A percentile compares a stretch with the other conserved stretches of the same genome.
Conservation (phyloP, 768 basidiomycete genomes). For the Kwoniella pini region DNA sequence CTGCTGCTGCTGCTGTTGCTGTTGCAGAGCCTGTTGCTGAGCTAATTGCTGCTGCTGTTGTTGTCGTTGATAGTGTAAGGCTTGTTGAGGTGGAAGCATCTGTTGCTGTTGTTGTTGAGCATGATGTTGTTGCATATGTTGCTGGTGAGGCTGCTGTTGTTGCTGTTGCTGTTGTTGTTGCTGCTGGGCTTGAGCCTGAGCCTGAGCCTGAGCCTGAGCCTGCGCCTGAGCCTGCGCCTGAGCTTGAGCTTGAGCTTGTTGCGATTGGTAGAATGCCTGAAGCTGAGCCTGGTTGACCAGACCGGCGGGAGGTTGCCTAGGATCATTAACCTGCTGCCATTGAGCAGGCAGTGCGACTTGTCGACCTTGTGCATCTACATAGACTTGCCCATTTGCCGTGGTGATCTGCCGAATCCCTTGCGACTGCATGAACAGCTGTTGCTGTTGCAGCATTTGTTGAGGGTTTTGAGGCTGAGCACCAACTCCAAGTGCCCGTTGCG, state of each 20-base stretch:
- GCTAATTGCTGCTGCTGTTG: constrained; percentile 11
- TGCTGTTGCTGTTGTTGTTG: constrained; percentile 12
- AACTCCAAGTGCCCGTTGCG: constrained; percentile 17
- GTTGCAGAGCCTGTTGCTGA: constrained; percentile 8
- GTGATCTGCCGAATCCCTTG: constrained; percentile 15
- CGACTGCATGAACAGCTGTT: constrained; percentile 12
- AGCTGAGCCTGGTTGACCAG: constrained; percentile 20
- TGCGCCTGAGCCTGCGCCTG: constrained; percentile 7
- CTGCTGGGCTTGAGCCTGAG: constrained; percentile 1
- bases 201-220: constrained; percentile 17
- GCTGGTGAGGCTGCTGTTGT: neutral
- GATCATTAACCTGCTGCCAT: constrained; percentile 20
- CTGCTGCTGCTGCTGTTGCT: neutral
- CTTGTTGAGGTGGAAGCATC: constrained; percentile 18
- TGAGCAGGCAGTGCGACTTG: constrained; percentile 10
- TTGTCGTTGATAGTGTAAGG: constrained; percentile 10
- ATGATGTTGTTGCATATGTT: constrained; percentile 7
- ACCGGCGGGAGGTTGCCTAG: constrained; percentile 17
- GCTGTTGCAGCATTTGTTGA: constrained; percentile 13
- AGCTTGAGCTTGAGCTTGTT: constrained; percentile 3
- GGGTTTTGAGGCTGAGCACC: constrained; percentile 12
- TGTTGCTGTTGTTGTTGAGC: constrained; percentile 11
- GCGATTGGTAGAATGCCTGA: constrained; percentile 15
- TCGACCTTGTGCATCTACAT: constrained; percentile 17
- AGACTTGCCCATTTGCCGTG: constrained; percentile 10